These are phyloP conservation scores for Penicillium crystallinum DNA, from an alignment of 495 filamentous ascomycete species.

Conservation along the genomic window DNA sequence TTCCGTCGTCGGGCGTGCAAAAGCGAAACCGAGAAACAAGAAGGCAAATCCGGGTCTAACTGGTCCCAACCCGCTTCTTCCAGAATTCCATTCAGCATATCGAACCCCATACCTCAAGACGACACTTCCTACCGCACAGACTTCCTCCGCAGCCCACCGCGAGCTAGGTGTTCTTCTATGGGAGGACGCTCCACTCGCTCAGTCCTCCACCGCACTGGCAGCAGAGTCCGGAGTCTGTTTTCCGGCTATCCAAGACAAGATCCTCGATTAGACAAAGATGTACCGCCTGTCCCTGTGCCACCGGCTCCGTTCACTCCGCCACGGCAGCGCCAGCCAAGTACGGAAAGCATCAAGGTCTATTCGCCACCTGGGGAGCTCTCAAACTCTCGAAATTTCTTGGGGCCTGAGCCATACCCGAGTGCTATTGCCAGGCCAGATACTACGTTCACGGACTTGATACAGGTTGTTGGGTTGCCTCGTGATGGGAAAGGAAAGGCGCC, in stretches of 20 bases:
- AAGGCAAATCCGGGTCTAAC: conserved; percentile 11
- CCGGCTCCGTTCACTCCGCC: conserved; percentile 28
- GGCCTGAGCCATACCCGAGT: conserved; percentile 28
- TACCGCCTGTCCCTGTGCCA: conserved; percentile 19
- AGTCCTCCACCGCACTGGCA: conserved; percentile 31
- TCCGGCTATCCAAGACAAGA: conserved; percentile 6
- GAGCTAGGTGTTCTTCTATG: conserved; percentile 20
- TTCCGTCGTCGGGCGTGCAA: conserved; percentile 26
- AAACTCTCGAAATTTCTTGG: conserved; percentile 24
- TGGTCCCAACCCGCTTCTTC: conserved; percentile 36
- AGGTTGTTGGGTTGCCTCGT: conserved; percentile 45
- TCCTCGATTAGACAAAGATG: conserved; percentile 13
- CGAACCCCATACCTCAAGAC: conserved; percentile 49
- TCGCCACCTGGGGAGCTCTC: conserved; percentile 50
- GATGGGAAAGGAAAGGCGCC: conserved; percentile 34
- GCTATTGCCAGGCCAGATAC: conserved; percentile 42
- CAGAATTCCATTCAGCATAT: conserved; percentile 46
- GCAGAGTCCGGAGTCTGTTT: conserved; percentile 37
- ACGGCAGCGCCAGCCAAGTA: conserved; percentile 49
- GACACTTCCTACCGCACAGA: conserved; percentile 52
- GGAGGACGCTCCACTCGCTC: conserved; percentile 30
- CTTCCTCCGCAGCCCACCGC: conserved; percentile 38
- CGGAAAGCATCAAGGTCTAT: conserved; percentile 66
- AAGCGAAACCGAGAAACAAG: conserved; percentile 8
- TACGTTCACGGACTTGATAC: conserved; percentile 63